Conservation (phyloP, 257 asterid genomes). For the Gentiana straminea region DNA sequence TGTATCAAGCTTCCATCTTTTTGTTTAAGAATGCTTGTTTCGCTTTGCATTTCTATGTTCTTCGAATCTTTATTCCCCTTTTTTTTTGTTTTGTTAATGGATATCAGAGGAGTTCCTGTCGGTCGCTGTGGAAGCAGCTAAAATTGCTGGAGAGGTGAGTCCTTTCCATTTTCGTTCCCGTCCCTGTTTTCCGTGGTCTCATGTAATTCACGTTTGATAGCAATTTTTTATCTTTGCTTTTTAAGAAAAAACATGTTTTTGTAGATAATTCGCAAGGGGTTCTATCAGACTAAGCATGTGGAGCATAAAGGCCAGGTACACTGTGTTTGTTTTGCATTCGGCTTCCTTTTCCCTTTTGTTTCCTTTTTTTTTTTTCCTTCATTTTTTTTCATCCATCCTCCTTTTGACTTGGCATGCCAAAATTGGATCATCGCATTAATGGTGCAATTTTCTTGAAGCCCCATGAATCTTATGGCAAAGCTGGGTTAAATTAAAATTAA, state of each 20-base stretch:
- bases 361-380: not conserved
- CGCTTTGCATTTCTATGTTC: not conserved
- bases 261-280: slow-evolving; percentile 59
- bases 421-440: no score
- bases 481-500: not conserved
- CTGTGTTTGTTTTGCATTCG: not conserved
- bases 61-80: slow-evolving; percentile 3
- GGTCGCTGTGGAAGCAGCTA: slow-evolving; percentile 60
- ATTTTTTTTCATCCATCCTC: not conserved
- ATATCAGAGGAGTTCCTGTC: slow-evolving; percentile 45
- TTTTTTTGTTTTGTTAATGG: slow-evolving; percentile 3
- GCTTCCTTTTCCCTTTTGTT: not conserved
- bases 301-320: slow-evolving; percentile 78
- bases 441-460: not conserved
- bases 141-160: slow-evolving; percentile 63
- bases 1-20: not conserved
- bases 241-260: no score
- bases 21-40: not conserved
- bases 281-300: slow-evolving; percentile 54
- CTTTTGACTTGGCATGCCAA: not conserved
- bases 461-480: not conserved
- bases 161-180: not conserved
- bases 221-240: slow-evolving; percentile 11
- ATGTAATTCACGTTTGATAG: slow-evolving; percentile 1
- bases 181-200: slow-evolving; percentile 5